Evolutionary conservation across 208 protist species (phyloP).

Genomic region (Crithidia bombi): DNA sequence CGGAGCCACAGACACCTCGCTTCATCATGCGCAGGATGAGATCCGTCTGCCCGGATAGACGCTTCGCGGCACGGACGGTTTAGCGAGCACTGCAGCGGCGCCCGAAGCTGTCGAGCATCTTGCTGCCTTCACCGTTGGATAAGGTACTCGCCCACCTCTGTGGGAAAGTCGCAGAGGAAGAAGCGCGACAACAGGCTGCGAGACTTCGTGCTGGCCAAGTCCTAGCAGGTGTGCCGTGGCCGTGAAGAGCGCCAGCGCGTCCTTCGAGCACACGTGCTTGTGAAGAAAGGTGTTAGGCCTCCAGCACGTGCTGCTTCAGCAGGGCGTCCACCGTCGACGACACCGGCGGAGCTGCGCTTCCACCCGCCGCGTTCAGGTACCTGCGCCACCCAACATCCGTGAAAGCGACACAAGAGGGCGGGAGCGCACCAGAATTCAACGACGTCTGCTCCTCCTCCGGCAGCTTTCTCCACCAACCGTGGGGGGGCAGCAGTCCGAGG

Average conservation of each 20-base stretch:
- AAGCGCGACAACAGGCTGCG: not conserved
- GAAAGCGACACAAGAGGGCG: constrained; percentile 11
- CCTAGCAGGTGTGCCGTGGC: constrained; percentile 9
- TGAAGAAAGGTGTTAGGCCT: constrained; percentile 8
- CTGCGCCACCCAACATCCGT: constrained; percentile 5
- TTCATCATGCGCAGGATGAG: constrained; percentile 24
- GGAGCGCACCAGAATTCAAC: constrained; percentile 5
- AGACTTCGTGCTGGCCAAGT: not conserved
- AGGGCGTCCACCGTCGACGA: not conserved
- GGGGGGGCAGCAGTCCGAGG: constrained; percentile 3
- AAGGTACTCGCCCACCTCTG: constrained; percentile 18
- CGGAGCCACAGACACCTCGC: not conserved
- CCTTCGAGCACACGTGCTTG: not conserved
- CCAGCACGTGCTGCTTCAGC: constrained; percentile 5
- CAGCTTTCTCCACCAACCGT: constrained; percentile 14
- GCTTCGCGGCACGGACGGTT: not conserved
- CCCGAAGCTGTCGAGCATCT: not conserved
- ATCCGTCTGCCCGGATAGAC: not conserved
- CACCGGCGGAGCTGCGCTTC: not conserved
- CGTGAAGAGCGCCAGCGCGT: constrained; percentile 22
- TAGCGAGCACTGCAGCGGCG: not conserved
- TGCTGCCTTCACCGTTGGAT: constrained; percentile 19
- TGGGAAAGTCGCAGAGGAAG: constrained; percentile 18
- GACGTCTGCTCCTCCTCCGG: constrained; percentile 12
- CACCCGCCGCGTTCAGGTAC: constrained; percentile 16